Evolutionary conservation across 2,329 filamentous ascomycete genomes (phyloP).

Genomic region (Sodiomyces alkalinus): DNA sequence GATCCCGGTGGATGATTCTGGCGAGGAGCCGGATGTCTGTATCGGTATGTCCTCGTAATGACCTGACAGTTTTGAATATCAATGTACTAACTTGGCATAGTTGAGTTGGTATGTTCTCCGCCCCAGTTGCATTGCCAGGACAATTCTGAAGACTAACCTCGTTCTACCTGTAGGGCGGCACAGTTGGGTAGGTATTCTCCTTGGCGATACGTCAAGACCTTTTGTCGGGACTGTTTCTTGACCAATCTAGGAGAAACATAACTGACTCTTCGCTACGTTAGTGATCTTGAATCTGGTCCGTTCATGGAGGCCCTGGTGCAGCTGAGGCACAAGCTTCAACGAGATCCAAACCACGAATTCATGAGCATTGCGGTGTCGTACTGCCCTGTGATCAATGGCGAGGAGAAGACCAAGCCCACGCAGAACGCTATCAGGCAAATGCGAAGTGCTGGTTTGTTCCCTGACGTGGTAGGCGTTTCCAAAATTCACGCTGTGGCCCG

Average conservation of each 20-base stretch:
- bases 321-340: constrained; percentile 55
- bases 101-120: constrained; percentile 22
- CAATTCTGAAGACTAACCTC: neutral
- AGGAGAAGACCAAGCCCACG: constrained; percentile 96
- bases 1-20: constrained; percentile 75
- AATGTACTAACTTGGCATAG: too few relatives aligned
- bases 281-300: constrained; percentile 75
- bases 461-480: constrained; percentile 43
- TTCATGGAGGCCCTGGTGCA: constrained; percentile 81
- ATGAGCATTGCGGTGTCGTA: constrained; percentile 80
- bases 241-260: too few relatives aligned
- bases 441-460: constrained; percentile 62
- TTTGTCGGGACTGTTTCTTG: too few relatives aligned
- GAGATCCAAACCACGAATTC: constrained; percentile 74
- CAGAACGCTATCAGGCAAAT: constrained; percentile 78
- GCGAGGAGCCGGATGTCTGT: constrained; percentile 76
- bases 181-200: constrained; percentile 27
- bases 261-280: neutral
- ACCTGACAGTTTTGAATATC: too few relatives aligned
- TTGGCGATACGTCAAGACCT: too few relatives aligned
- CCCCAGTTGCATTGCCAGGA: too few relatives aligned
- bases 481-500: too few relatives aligned
- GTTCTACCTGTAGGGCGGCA: constrained; percentile 32
- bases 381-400: constrained; percentile 52
- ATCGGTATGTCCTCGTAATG: constrained; percentile 46